Percentiles rank a stretch among this genome's conserved stretches.
Evolutionary conservation across 352 stramenopile species (phyloP).

Genomic region (Phytophthora sojae): DNA sequence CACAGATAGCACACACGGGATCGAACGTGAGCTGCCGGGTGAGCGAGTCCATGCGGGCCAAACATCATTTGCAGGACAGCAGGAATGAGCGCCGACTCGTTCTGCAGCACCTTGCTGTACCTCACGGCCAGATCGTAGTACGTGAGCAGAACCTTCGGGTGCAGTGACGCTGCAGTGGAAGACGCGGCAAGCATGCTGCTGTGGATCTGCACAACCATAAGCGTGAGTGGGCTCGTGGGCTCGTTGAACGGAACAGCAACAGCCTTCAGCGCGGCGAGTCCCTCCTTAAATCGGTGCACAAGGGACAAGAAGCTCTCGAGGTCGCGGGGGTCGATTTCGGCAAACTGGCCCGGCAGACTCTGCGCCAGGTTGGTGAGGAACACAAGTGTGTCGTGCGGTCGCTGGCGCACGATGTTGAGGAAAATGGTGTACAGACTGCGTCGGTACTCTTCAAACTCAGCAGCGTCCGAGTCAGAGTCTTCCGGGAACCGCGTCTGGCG

Average conservation of each 20-base stretch:
- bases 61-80: constrained; percentile 88
- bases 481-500: constrained; percentile 83
- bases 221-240: constrained; percentile 66
- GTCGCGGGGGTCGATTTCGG: constrained; percentile 61
- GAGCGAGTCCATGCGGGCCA: constrained; percentile 70
- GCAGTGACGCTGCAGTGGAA: constrained; percentile 28
- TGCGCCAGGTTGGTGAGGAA: constrained; percentile 75
- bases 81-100: constrained; percentile 68
- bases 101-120: constrained; percentile 80
- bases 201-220: constrained; percentile 79
- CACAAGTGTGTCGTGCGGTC: constrained; percentile 69
- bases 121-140: constrained; percentile 86
- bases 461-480: constrained; percentile 75
- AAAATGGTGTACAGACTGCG: constrained; percentile 89
- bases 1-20: constrained; percentile 89
- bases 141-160: constrained; percentile 70
- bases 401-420: constrained; percentile 84
- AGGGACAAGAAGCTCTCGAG: constrained; percentile 86
- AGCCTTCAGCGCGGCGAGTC: constrained; percentile 66
- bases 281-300: constrained; percentile 88
- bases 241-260: constrained; percentile 68
- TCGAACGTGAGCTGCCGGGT: constrained; percentile 64
- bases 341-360: constrained; percentile 60
- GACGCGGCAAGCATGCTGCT: constrained; percentile 51
- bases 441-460: constrained; percentile 88